These are phyloP conservation scores for Chlorophyllum brunneum DNA, from an alignment of 768 basidiomycete genomes.

Conservation along the genomic window DNA sequence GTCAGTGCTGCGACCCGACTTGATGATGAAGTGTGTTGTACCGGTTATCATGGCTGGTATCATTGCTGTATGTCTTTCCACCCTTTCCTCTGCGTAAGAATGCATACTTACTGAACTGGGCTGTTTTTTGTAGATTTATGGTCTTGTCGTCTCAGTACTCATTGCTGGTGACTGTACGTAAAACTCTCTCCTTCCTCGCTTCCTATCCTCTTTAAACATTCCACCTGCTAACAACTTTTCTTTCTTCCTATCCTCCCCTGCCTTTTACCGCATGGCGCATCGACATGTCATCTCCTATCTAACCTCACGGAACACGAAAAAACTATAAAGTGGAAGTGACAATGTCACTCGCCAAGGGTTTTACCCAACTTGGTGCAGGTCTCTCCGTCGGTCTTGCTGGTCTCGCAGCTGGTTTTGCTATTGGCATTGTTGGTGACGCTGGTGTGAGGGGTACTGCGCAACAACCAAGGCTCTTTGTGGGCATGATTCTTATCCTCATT, in stretches of 20 bases:
- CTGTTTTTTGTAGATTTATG: constrained; percentile 68
- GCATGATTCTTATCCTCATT: constrained; percentile 99
- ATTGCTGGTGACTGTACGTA: constrained; percentile 83
- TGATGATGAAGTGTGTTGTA: constrained; percentile 97
- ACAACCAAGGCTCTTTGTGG: constrained; percentile 90
- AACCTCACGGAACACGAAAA: too few species aligned
- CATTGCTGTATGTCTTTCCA: constrained; percentile 78
- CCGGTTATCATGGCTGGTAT: constrained; percentile 99
- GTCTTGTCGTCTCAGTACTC: constrained; percentile 97
- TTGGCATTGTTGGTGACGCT: constrained; percentile 98
- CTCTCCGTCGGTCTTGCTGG: constrained; percentile 91
- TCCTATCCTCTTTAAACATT: too few species aligned
- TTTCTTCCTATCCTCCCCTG: neutral
- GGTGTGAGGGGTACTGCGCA: constrained; percentile 98
- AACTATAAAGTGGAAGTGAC: constrained; percentile 69
- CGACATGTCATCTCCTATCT: neutral
- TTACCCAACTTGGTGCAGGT: constrained; percentile 92
- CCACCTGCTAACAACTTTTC: neutral
- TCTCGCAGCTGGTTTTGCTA: constrained; percentile 95
- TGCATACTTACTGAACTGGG: neutral
- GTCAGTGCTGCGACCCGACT: constrained; percentile 94
- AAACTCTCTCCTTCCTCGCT: neutral
- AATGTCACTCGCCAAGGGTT: constrained; percentile 92
- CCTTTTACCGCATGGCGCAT: too few species aligned
- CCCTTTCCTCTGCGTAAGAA: neutral